Base-by-base conservation (phyloP, 2,329 filamentous ascomycete species). In the Botrytis byssoidea region DNA sequence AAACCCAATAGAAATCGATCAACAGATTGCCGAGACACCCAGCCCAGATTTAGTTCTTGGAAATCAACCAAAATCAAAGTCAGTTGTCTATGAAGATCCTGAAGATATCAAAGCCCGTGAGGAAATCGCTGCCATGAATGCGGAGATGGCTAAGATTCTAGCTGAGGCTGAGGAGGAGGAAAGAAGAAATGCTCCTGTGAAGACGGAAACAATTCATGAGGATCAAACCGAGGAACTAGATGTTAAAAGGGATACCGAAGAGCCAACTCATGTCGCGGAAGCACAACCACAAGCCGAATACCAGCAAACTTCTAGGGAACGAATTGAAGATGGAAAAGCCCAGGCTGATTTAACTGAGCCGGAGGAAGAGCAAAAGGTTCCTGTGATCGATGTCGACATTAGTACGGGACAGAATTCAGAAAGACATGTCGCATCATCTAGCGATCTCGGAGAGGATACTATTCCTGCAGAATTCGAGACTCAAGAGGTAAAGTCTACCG, bases 81-180 rank as follows among this genome's bases (percentile, higher is more conserved):
- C 10, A 16, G 4, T 12, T 4, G 32, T 71, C 18, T 22, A 14
- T 10, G 37, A 72, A 67, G 70, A 59, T 4, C 7, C 37, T 18
- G 70, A 72, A 72, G 61, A 71, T 37, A 8, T 44, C 4, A 59
- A 44, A 44, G 60, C 60, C 3, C 60, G 60, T 18, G 59, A 66
- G 10, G 70, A 71, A 25, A 71, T 71, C 18, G 32, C 46, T 44
- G 46, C 37, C 3, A 8, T 65, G 18, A 71, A 71, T 9, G 70
- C 48, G 10, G 35, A 71, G 25, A 66, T 71, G 46, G 29, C 44
- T 16, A 71, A 1, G 4, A 66, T 72, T n/a, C 5, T 72, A 6
- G 37, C 46, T 12, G 18, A 35, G 5, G 48, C 35, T n/a, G 22
- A 72, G 46, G 25, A 57, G 2, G 64, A 57, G 55, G 18, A 8